Evolutionary conservation across 768 basidiomycete genomes (phyloP), one percentile per base, ranked within the genome.

Genomic region (Suillus weaverae): DNA sequence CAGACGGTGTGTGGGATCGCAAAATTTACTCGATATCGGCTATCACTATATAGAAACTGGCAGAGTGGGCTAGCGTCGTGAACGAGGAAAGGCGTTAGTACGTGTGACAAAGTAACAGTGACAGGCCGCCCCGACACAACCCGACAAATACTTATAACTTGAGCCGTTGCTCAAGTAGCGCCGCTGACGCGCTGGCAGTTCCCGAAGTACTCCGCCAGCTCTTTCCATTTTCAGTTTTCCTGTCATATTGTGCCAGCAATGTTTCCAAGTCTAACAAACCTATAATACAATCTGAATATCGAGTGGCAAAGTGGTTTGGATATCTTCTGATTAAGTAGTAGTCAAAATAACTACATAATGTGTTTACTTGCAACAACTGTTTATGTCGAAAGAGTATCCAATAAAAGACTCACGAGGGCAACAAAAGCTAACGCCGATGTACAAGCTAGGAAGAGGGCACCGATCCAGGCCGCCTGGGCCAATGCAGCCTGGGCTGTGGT

Each of bases 381-480:
- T 43, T 26, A 43, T 43, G 20, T 20, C n/a, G 44, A 4, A 13
- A 46, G n/a, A 46, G 44, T 46, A 43, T 79, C 72, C 10, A 71
- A 50, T 26, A 50, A 50, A 26, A 50, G 48, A 50, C 22, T 16
- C 14, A 50, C 14, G 6, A 50, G 11, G 1, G 13, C 48, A 6
- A 50, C 7, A 14, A 26, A 50, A 4, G 22, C 14, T 8, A 14
- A 50, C 11, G 26, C 48, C 14, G 48, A 50, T 6, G 14, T 16
- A 26, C 22, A 50, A 1, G 22, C 26, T 14, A 50, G 22, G 22
- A 16, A 3, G 14, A 50, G 6, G 14, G 13, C 48, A 16, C 48
- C 48, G 3, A 50, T 50, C 48, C 48, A 16, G 13, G 48, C 26
- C 14, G 14, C 22, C 14, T 26, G 26, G 22, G 22, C 14, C 5